Conservation (phyloP, 106 monocot genomes). For the Amphibolis antarctica region DNA sequence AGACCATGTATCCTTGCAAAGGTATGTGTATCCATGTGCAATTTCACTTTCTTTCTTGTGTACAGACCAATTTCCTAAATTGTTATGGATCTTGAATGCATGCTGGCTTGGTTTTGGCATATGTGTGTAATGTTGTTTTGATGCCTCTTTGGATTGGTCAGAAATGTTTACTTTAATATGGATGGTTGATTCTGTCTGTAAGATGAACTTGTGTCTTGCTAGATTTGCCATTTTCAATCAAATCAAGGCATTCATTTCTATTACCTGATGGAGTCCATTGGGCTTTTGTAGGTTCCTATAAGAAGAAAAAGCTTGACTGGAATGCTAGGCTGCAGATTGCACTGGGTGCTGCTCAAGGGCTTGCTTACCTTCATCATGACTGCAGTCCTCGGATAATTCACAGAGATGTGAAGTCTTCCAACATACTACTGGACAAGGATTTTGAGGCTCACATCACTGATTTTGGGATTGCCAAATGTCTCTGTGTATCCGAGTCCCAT, state of each 20-base stretch:
- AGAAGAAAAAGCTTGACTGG: conserved; percentile 86
- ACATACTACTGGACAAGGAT: conserved; percentile 86
- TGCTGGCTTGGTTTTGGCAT: no score
- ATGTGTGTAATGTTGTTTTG: no score
- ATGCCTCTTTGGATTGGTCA: no score
- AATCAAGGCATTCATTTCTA: background rate
- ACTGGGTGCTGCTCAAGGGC: conserved; percentile 74
- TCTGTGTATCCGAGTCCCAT: conserved; percentile 76
- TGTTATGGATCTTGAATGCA: no score
- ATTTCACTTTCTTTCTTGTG: no score
- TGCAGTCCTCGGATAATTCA: conserved; percentile 92
- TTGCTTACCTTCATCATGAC: conserved; percentile 91
- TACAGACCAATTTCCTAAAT: no score
- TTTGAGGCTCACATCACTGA: conserved; percentile 86
- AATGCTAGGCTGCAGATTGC: conserved; percentile 56
- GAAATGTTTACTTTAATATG: no score
- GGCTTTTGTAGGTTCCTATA: conserved; percentile 34
- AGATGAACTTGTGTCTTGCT: no score
- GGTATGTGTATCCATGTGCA: no score
- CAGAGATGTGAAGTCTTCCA: conserved; percentile 86
- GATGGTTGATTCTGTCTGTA: no score
- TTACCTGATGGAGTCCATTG: background rate
- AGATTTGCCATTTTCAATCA: no score
- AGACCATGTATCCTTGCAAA: background rate
- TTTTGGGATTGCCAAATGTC: conserved; percentile 88